Base-by-base conservation (phyloP, 1,284 basidiomycete species). In the Apiotrichum sp. region DNA sequence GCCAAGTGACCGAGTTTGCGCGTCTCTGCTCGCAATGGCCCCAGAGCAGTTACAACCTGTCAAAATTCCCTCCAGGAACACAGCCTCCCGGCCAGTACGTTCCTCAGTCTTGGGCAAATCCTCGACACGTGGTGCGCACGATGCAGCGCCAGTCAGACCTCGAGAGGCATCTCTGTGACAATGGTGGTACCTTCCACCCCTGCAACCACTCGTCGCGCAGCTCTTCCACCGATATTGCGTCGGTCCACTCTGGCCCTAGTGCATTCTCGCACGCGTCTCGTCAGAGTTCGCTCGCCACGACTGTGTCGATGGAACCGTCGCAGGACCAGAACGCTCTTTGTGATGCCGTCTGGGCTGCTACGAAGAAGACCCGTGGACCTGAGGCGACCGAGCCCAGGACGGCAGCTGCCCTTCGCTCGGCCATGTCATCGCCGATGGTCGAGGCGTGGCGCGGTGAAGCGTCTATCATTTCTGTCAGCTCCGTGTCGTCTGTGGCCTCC, bases 81-180 rank as follows among this genome's bases (percentile, higher is more conserved):
- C 31, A 16, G 4, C 47, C 47, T 29, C 16, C n/a, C 5, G 40
- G 46, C 0, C 41, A 50, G 32, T 93, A 92, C 66, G 74, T 83
- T 1, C 89, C 89, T 0, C 77, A 90, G 47, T 87, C 86, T 16
- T 70, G 87, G 42, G 81, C 85, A 56, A 78, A 83, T 49, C 89
- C 89, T 2, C 80, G 82, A 29, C 80, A 85, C 47, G 84, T 85
- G 55, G 72, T 77, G 45, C 76, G 81, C 38, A 78, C 89, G 16
- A 83, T 84, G 67, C 75, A 77, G 34, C 82, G 82, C 29, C 88
- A 91, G 73, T 76, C 78, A 3, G 67, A 70, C n/a, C 79, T 78
- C 47, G 75, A 76, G 50, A 56, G 54, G 4, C 41, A 55, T 14
- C 51, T 75, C 13, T 63, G 54, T 29, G 44, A 58, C 16, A 58